Evolutionary conservation across 2,329 filamentous ascomycete genomes (phyloP).

Genomic region (Botryotinia convoluta): DNA sequence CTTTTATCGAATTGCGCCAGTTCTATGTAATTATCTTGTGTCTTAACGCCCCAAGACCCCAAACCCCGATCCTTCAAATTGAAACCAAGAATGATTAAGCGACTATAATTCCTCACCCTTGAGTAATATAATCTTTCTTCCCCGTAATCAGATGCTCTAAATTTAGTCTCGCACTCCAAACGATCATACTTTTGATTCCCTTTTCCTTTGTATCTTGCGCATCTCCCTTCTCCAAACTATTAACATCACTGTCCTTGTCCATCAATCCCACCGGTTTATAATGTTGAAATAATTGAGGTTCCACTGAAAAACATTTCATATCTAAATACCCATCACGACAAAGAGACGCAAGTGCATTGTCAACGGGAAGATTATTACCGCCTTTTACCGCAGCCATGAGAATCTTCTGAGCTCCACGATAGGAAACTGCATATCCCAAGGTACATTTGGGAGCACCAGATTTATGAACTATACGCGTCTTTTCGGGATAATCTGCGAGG

Average conservation of each 20-base stretch:
- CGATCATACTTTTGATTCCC: constrained; percentile 39
- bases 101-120: not conserved
- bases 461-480: constrained; percentile 35
- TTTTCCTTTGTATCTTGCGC: constrained; percentile 32
- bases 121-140: not conserved
- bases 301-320: constrained; percentile 40
- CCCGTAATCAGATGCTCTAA: constrained; percentile 37
- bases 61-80: not conserved
- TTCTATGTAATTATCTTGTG: not conserved
- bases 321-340: constrained; percentile 38
- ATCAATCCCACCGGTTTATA: constrained; percentile 36
- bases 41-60: not conserved
- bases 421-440: constrained; percentile 40
- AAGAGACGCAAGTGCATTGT: constrained; percentile 38
- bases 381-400: constrained; percentile 52
- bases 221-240: constrained; percentile 18
- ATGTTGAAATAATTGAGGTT: constrained; percentile 40
- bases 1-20: not conserved
- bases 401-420: constrained; percentile 50
- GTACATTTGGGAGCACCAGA: constrained; percentile 36
- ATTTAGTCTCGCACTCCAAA: constrained; percentile 40
- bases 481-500: constrained; percentile 21
- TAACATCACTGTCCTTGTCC: constrained; percentile 39
- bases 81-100: no score
- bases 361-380: constrained; percentile 31